Conservation (phyloP, 2,329 filamentous ascomycete species). For the Aspergillus arachidicola region DNA sequence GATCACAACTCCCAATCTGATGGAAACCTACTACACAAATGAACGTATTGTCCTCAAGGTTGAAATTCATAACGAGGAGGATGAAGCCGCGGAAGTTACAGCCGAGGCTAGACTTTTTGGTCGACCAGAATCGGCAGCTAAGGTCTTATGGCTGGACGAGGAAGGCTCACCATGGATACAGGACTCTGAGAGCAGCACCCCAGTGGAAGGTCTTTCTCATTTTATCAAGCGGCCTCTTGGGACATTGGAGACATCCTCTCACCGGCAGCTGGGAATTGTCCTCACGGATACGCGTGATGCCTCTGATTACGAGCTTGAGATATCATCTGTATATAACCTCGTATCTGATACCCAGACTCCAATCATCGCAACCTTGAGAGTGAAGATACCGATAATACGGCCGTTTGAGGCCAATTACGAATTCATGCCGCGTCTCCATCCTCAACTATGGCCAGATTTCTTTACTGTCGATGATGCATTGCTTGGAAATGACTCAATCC, state of each 20-base stretch:
- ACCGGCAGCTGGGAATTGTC: conserved; percentile 44
- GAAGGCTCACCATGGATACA: conserved; percentile 24
- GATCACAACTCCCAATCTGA: conserved; percentile 64
- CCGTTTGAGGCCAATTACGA: conserved; percentile 94
- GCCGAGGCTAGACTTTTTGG: conserved; percentile 71
- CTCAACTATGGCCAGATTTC: conserved; percentile 81
- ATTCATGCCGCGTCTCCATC: conserved; percentile 75
- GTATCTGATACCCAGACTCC: conserved; percentile 78
- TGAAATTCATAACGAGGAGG: conserved; percentile 78
- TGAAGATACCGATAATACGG: conserved; percentile 72
- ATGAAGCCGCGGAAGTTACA: conserved; percentile 72
- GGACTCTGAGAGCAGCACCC: conserved; percentile 28
- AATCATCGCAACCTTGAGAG: conserved; percentile 71
- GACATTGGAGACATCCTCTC: conserved; percentile 35
- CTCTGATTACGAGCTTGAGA: conserved; percentile 67
- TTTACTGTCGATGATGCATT: conserved; percentile 64
- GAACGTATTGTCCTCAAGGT: conserved; percentile 72
- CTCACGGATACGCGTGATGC: conserved; percentile 55
- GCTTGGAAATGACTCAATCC: conserved; percentile 27
- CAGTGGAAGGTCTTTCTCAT: conserved; percentile 31
- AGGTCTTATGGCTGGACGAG: conserved; percentile 51
- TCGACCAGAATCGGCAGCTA: conserved; percentile 49
- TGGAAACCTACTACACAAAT: conserved; percentile 80
- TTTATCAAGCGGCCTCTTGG: conserved; percentile 39
- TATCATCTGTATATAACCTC: conserved; percentile 77